phyloP scores from a whole-genome alignment of 345 rosid species.

The Turnera subulata region DNA sequence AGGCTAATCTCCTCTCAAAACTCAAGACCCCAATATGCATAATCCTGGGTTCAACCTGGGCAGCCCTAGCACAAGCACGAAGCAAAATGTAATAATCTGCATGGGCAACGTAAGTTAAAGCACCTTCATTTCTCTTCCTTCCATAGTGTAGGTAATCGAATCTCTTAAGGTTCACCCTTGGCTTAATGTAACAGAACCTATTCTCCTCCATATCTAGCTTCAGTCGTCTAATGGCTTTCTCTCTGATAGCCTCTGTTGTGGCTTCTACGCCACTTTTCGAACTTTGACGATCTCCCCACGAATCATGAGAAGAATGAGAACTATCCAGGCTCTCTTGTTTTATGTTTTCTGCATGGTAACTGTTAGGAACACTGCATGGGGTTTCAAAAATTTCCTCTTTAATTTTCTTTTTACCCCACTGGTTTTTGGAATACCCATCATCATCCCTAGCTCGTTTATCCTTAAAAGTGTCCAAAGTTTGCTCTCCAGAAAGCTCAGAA shows the following conservation, averaged over 20 bases:
- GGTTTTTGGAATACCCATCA: conserved; percentile 10
- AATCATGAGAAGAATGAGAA: conserved; percentile 14
- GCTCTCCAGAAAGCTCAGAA: conserved; percentile 4
- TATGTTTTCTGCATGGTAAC: conserved; percentile 2
- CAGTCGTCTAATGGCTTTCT: conserved; percentile 38
- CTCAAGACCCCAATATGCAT: conserved; percentile 68
- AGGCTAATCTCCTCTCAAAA: conserved; percentile 72
- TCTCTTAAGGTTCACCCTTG: conserved; percentile 56
- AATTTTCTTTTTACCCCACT: conserved; percentile 15
- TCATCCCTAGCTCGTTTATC: conserved; percentile 36
- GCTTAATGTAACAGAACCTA: conserved; percentile 64
- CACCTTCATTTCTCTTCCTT: conserved; percentile 59
- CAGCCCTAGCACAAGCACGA: conserved; percentile 56
- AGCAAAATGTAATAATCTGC: conserved; percentile 81
- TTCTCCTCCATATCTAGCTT: conserved; percentile 66
- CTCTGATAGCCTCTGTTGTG: conserved; percentile 17
- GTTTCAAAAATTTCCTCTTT: neutral
- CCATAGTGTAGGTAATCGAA: conserved; percentile 55
- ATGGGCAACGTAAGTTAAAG: conserved; percentile 51
- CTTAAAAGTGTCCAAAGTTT: neutral
- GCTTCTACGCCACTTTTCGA: conserved; percentile 3
- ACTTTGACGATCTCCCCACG: conserved; percentile 18
- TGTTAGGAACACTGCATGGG: conserved; percentile 5
- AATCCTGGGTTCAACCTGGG: conserved; percentile 52
- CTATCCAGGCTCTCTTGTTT: conserved; percentile 5